Conservation (phyloP, 75 land plant species). For the Selaginella tamariscina region DNA sequence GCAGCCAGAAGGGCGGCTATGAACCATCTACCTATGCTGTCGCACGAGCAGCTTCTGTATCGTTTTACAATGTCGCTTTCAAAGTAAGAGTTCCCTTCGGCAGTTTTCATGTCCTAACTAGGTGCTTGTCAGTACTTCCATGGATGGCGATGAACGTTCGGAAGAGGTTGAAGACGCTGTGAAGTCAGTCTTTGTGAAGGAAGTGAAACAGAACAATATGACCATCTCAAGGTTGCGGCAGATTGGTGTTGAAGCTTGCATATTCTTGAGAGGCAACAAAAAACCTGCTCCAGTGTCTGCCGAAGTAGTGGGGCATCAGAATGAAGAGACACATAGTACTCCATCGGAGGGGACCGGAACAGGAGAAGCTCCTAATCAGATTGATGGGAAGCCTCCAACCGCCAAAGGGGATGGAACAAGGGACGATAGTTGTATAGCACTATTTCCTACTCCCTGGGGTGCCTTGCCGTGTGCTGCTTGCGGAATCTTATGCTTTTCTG, state of each 20-base stretch:
- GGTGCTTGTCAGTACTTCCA: background rate
- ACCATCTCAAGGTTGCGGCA: constrained; percentile 45
- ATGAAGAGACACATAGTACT: too few relatives aligned
- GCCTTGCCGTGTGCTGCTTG: constrained; percentile 81
- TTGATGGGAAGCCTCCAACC: too few relatives aligned
- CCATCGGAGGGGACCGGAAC: too few relatives aligned
- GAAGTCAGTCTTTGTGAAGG: constrained; percentile 54
- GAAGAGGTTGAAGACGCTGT: constrained; percentile 68
- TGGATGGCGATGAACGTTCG: constrained; percentile 22
- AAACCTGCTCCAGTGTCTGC: too few relatives aligned
- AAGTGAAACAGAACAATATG: constrained; percentile 51
- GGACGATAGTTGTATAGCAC: background rate
- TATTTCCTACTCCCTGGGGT: constrained; percentile 25
- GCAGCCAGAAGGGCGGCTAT: constrained; percentile 89
- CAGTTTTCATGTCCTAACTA: background rate
- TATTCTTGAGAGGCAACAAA: constrained; percentile 20
- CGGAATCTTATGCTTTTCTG: constrained; percentile 71
- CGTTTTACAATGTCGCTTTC: constrained; percentile 43
- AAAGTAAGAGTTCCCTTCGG: background rate
- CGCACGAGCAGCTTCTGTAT: constrained; percentile 90
- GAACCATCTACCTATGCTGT: constrained; percentile 86
- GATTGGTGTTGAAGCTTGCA: constrained; percentile 38
- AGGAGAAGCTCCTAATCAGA: too few relatives aligned
- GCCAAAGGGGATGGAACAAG: background rate
- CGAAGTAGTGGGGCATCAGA: too few relatives aligned